Conservation (phyloP, 495 filamentous ascomycete species). For the Xylaria nigripes region DNA sequence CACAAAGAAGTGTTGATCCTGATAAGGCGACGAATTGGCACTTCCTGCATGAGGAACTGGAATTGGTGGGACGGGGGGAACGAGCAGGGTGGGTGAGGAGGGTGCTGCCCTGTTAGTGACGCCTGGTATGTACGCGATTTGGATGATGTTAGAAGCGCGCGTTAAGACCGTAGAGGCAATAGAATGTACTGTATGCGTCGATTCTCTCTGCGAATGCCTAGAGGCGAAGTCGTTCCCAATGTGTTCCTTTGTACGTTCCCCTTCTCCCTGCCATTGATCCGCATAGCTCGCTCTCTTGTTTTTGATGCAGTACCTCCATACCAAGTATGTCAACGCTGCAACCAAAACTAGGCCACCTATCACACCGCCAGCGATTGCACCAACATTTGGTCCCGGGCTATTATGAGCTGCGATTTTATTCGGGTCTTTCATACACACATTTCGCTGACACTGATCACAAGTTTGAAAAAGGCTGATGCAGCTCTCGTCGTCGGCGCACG, state of each 20-base stretch:
- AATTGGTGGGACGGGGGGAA: constrained; percentile 88
- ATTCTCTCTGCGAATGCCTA: constrained; percentile 58
- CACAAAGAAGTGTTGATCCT: constrained; percentile 90
- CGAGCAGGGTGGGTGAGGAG: constrained; percentile 69
- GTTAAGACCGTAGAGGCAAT: constrained; percentile 94
- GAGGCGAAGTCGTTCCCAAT: constrained; percentile 50
- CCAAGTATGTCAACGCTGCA: constrained; percentile 61
- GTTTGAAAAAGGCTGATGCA: constrained; percentile 32
- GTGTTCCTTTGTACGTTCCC: constrained; percentile 44
- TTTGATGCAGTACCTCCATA: constrained; percentile 85
- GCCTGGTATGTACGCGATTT: constrained; percentile 97
- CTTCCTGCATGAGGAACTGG: constrained; percentile 56
- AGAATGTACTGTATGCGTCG: constrained; percentile 80
- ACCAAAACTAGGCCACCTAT: constrained; percentile 66
- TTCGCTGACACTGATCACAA: constrained; percentile 28
- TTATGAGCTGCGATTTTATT: constrained; percentile 12
- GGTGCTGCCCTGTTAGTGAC: constrained; percentile 88
- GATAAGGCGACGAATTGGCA: constrained; percentile 47
- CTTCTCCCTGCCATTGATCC: constrained; percentile 48
- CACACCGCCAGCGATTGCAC: constrained; percentile 79
- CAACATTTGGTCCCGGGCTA: constrained; percentile 52
- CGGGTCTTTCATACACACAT: constrained; percentile 35
- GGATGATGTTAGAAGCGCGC: constrained; percentile 94
- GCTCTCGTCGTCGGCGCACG: constrained; percentile 37
- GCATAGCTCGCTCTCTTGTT: constrained; percentile 56